These are phyloP conservation scores for Ottelia alismoides DNA, from an alignment of 106 monocot genomes.

Conservation along the genomic window DNA sequence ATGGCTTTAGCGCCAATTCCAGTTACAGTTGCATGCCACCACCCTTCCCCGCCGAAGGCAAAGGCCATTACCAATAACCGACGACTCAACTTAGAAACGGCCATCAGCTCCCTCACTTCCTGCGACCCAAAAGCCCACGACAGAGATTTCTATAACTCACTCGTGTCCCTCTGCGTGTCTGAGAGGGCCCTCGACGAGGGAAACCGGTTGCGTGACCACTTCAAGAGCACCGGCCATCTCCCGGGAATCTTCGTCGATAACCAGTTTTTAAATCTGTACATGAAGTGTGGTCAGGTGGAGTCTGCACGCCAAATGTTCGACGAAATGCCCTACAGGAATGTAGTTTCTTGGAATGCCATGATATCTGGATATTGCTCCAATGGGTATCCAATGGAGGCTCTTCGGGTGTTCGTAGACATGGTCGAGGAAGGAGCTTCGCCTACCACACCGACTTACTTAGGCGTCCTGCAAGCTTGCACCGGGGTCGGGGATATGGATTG, in stretches of 20 bases:
- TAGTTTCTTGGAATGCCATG: conserved; percentile 33
- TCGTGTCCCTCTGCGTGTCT: conserved; percentile 25
- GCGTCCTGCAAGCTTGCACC: conserved; percentile 14
- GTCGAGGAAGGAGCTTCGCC: conserved; percentile 10
- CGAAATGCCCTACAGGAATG: conserved; percentile 16
- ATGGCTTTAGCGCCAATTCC: no score
- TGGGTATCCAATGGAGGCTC: conserved; percentile 11
- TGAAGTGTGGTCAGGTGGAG: conserved; percentile 12
- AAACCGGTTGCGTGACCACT: conserved; percentile 14
- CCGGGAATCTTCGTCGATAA: conserved; percentile 31
- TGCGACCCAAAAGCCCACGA: no score
- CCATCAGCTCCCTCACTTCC: conserved; percentile 17
- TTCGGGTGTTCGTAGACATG: conserved; percentile 11
- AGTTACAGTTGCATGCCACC: background rate
- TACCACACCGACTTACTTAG: conserved; percentile 14
- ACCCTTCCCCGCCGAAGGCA: background rate
- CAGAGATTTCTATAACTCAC: conserved; percentile 17
- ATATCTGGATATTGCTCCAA: conserved; percentile 25
- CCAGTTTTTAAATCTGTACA: conserved; percentile 39
- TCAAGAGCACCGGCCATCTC: conserved; percentile 8
- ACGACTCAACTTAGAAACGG: conserved; percentile 4
- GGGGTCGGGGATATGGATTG: conserved; percentile 1
- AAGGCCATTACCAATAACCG: background rate
- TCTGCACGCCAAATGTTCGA: conserved; percentile 18
- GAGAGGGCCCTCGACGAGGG: conserved; percentile 22